Evolutionary conservation across 495 filamentous ascomycete species (phyloP).

Genomic region (Neurospora sp.): DNA sequence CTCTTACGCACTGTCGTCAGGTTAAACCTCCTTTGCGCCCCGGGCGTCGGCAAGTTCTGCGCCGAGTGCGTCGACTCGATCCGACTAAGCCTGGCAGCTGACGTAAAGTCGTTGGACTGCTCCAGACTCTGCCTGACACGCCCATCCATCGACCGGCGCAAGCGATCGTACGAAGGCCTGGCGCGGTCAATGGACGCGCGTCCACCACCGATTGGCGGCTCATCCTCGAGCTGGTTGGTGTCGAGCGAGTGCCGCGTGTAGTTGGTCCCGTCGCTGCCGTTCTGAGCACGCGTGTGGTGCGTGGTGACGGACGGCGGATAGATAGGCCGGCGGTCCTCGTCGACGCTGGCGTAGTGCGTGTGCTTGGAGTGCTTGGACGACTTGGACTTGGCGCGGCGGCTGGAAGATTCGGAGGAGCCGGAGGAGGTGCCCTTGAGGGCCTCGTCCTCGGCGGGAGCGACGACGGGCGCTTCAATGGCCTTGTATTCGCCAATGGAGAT

Average conservation of each 20-base stretch:
- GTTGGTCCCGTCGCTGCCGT: conserved; percentile 87
- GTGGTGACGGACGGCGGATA: conserved; percentile 83
- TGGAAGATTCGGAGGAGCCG: conserved; percentile 30
- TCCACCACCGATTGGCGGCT: conserved; percentile 8
- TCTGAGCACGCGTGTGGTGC: conserved; percentile 75
- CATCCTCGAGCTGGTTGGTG: conserved; percentile 20
- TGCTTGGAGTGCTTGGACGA: conserved; percentile 49
- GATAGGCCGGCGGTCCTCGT: conserved; percentile 79
- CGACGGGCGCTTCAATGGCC: conserved; percentile 3
- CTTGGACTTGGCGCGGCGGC: not conserved
- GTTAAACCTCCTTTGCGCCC: conserved; percentile 21
- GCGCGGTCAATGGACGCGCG: conserved; percentile 57
- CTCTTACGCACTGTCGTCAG: conserved; percentile 23
- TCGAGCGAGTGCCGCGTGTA: conserved; percentile 57
- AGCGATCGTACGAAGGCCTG: conserved; percentile 67
- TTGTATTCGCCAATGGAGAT: conserved; percentile 46
- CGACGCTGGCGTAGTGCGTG: conserved; percentile 46
- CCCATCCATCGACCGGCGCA: conserved; percentile 59
- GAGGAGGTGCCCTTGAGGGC: conserved; percentile 26
- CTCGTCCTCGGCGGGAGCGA: conserved; percentile 6
- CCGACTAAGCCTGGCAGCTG: conserved; percentile 68
- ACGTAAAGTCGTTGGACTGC: conserved; percentile 79
- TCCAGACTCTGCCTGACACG: conserved; percentile 66
- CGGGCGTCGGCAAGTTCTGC: conserved; percentile 2
- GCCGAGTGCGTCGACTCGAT: conserved; percentile 63